Evolutionary conservation across 495 filamentous ascomycete species (phyloP).

Genomic region (Xylaria bambusicola): DNA sequence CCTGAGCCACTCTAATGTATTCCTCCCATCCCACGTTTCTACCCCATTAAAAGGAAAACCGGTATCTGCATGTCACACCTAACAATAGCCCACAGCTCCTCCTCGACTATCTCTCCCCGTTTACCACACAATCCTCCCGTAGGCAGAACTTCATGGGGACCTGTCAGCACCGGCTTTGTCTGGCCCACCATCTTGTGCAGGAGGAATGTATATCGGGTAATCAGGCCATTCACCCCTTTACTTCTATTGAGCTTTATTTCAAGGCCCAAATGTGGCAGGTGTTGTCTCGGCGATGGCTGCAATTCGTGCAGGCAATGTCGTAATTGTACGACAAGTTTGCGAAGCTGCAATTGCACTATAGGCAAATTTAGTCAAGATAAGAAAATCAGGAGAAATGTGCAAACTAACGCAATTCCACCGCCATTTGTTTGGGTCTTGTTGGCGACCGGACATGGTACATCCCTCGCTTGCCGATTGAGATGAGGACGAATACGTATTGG

Average conservation of each 20-base stretch:
- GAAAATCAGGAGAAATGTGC: background rate
- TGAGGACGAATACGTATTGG: background rate
- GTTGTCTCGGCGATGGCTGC: background rate
- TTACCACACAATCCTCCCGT: background rate
- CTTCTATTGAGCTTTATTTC: background rate
- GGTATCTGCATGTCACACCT: background rate
- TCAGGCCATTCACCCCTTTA: background rate
- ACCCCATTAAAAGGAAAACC: background rate
- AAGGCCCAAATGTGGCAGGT: background rate
- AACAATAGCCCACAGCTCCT: background rate
- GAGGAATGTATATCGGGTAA: background rate
- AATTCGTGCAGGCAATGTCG: background rate
- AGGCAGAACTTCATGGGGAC: background rate
- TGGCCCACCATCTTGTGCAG: background rate
- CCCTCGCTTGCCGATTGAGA: background rate
- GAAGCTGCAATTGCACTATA: background rate
- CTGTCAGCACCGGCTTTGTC: background rate
- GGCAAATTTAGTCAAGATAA: conserved; percentile 2
- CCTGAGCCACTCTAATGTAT: conserved; percentile 7
- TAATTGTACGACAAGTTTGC: conserved; percentile 2
- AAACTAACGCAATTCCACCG: conserved; percentile 15
- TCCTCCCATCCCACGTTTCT: background rate
- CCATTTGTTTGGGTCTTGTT: background rate
- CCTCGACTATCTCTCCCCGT: background rate
- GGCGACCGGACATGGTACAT: background rate